phyloP scores from a whole-genome alignment of 257 asterid species.

The Solanum sejunctum region DNA sequence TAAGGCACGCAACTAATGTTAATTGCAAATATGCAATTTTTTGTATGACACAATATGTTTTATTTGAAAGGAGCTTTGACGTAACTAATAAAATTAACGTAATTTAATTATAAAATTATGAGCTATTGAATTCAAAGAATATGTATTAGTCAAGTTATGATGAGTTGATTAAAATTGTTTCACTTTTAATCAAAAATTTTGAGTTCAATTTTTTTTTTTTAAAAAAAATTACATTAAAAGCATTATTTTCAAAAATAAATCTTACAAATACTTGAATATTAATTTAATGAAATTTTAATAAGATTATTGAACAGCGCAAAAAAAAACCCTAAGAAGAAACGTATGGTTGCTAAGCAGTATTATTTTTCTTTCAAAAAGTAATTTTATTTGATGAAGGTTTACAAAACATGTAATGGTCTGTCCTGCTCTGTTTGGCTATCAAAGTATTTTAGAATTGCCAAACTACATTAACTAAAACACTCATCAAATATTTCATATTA shows the following conservation, averaged over 20 bases:
- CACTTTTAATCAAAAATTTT: background rate
- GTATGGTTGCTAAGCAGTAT: too few species aligned
- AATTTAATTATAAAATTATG: background rate
- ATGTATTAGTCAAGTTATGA: background rate
- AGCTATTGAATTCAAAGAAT: background rate
- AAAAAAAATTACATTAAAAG: fast-evolving
- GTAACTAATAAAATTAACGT: background rate
- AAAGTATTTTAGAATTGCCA: background rate
- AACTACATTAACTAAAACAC: background rate
- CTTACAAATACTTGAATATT: background rate
- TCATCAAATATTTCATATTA: background rate
- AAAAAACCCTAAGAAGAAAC: too few species aligned
- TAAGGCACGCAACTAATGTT: background rate
- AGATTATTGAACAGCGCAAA: fast-evolving
- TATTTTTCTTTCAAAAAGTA: background rate
- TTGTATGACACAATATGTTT: background rate
- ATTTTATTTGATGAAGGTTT: background rate
- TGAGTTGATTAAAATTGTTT: fast-evolving
- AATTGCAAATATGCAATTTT: too few species aligned
- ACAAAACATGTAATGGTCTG: background rate
- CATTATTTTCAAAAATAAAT: fast-evolving
- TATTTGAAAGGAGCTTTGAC: background rate
- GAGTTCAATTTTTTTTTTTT: background rate
- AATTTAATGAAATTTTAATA: background rate
- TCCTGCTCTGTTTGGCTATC: background rate